Evolutionary conservation across 306 rosid species (phyloP).

Genomic region (apple (Malus domestica)): ASM211411v1 NC_041797.1:14663001-14663500

Average conservation of each 20-base stretch:
- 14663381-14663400: background rate
- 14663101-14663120: background rate
- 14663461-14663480: background rate
- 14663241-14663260: conserved; percentile 67
- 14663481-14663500: background rate
- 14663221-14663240: conserved; percentile 97
- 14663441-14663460: background rate
- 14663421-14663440: background rate
- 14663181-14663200: conserved; percentile 42
- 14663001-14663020: conserved; percentile 77
- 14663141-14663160: background rate
- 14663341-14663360: conserved; percentile 73
- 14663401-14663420: background rate
- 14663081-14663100: conserved; percentile 87
- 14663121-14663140: background rate
- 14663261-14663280: conserved; percentile 83
- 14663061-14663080: conserved; percentile 71
- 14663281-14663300: conserved; percentile 91
- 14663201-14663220: conserved; percentile 92
- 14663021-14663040: conserved; percentile 74
- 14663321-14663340: conserved; percentile 85
- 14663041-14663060: conserved; percentile 75
- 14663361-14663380: background rate
- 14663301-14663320: conserved; percentile 82
- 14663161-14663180: conserved; percentile 1